Evolutionary conservation across 768 basidiomycete genomes (phyloP).

Genomic region (Imleria badia): DNA sequence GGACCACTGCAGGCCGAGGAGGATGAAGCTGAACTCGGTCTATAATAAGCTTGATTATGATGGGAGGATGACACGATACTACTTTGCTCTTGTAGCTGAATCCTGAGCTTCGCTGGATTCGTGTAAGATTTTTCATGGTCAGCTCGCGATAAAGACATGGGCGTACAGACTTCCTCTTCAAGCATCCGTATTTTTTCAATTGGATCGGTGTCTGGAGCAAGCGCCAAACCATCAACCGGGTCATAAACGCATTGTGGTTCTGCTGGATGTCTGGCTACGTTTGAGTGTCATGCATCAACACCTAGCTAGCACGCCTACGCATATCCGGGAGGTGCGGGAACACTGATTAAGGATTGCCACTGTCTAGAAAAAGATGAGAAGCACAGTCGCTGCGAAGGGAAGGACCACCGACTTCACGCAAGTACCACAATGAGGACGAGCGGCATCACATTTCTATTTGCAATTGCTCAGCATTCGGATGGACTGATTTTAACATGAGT

Average conservation of each 20-base stretch:
- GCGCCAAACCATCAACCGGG: constrained; percentile 76
- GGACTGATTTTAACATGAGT: not conserved
- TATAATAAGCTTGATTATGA: constrained; percentile 17
- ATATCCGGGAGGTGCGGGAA: constrained; percentile 83
- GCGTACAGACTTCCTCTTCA: constrained; percentile 74
- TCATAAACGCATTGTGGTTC: constrained; percentile 87
- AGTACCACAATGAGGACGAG: constrained; percentile 81
- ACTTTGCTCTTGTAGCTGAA: constrained; percentile 56
- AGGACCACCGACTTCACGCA: constrained; percentile 74
- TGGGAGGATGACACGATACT: constrained; percentile 28
- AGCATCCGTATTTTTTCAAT: constrained; percentile 72
- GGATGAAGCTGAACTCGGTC: constrained; percentile 24
- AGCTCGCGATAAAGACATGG: not conserved
- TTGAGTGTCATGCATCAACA: constrained; percentile 2
- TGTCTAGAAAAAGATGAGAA: constrained; percentile 46
- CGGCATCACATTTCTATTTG: constrained; percentile 81
- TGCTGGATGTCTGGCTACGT: constrained; percentile 63
- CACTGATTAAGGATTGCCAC: constrained; percentile 79
- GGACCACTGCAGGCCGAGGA: constrained; percentile 18
- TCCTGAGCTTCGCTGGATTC: constrained; percentile 58
- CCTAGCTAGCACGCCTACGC: constrained; percentile 49
- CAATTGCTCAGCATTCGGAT: constrained; percentile 7
- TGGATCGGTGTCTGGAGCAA: constrained; percentile 79
- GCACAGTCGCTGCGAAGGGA: not conserved
- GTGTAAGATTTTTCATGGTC: constrained; percentile 10